phyloP scores from a whole-genome alignment of 768 basidiomycete genomes.

The Rhizopogon roseolus region DNA sequence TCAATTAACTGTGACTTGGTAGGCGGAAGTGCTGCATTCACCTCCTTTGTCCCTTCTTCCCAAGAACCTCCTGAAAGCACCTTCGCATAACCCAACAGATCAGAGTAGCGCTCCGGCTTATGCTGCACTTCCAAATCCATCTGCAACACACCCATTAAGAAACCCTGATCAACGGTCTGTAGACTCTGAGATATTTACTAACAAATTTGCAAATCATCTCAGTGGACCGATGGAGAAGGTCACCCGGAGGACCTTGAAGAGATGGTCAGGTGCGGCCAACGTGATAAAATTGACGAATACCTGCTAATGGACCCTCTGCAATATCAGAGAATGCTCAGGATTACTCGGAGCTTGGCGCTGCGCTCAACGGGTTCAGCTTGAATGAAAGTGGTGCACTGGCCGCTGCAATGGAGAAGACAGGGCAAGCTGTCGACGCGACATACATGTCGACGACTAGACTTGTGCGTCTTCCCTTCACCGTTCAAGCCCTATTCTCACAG shows the following conservation, averaged over 20 bases:
- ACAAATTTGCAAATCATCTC: slow-evolving; percentile 91
- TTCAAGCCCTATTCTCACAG: neutral
- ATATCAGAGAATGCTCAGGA: slow-evolving; percentile 73
- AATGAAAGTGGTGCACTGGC: slow-evolving; percentile 74
- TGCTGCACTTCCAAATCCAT: slow-evolving; percentile 83
- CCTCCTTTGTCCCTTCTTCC: slow-evolving; percentile 88
- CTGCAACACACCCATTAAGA: slow-evolving; percentile 82
- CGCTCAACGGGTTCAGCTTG: slow-evolving; percentile 88
- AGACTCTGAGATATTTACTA: slow-evolving; percentile 94
- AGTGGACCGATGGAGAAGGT: slow-evolving; percentile 95
- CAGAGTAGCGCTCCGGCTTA: slow-evolving; percentile 69
- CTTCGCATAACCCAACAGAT: slow-evolving; percentile 92
- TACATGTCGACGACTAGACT: slow-evolving; percentile 90
- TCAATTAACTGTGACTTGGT: slow-evolving; percentile 8
- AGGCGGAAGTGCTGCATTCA: slow-evolving; percentile 92
- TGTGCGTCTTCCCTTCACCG: slow-evolving; percentile 38
- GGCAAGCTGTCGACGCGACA: slow-evolving; percentile 92
- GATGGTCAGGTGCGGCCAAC: slow-evolving; percentile 77
- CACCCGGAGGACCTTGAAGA: slow-evolving; percentile 83
- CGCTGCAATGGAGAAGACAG: slow-evolving; percentile 91
- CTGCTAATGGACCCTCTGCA: slow-evolving; percentile 2
- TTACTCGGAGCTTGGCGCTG: slow-evolving; percentile 86
- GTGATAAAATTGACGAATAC: slow-evolving; percentile 3
- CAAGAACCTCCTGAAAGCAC: slow-evolving; percentile 94
- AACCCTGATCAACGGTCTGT: slow-evolving; percentile 93